Percentiles rank a stretch among this genome's conserved stretches.
phyloP scores from a whole-genome alignment of 1,139 yeast species.

The Yarrowia galli region DNA sequence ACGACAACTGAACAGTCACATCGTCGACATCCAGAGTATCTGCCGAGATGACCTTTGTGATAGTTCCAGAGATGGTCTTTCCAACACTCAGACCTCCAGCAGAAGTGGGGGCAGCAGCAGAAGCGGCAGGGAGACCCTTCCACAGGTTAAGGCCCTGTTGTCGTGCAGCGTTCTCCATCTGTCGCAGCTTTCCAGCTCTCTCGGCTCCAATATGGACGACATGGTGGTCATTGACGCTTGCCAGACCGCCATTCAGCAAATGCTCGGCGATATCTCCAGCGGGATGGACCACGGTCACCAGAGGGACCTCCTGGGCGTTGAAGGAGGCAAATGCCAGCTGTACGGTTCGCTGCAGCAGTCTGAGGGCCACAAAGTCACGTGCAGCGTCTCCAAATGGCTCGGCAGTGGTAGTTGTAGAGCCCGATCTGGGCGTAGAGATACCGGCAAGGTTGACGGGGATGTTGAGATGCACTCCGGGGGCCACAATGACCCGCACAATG shows the following conservation, averaged over 20 bases:
- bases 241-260: constrained; percentile 72
- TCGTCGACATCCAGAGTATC: constrained; percentile 67
- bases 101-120: constrained; percentile 44
- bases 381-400: constrained; percentile 72
- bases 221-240: constrained; percentile 84
- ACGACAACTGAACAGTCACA: constrained; percentile 71
- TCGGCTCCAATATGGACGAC: constrained; percentile 72
- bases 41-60: constrained; percentile 68
- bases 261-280: constrained; percentile 79
- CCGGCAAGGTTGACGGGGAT: constrained; percentile 77
- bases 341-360: constrained; percentile 70
- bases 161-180: constrained; percentile 73
- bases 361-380: constrained; percentile 68
- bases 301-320: constrained; percentile 65
- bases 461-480: constrained; percentile 55
- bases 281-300: constrained; percentile 65
- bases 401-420: constrained; percentile 52
- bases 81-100: constrained; percentile 46
- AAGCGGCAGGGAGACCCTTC: constrained; percentile 54
- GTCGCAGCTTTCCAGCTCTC: constrained; percentile 67
- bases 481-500: constrained; percentile 61
- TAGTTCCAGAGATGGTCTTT: constrained; percentile 60
- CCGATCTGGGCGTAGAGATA: constrained; percentile 72
- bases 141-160: constrained; percentile 68
- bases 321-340: constrained; percentile 63